Evolutionary conservation across 176 grass and related monocot species (phyloP).

Genomic region (Poa pratensis): DNA sequence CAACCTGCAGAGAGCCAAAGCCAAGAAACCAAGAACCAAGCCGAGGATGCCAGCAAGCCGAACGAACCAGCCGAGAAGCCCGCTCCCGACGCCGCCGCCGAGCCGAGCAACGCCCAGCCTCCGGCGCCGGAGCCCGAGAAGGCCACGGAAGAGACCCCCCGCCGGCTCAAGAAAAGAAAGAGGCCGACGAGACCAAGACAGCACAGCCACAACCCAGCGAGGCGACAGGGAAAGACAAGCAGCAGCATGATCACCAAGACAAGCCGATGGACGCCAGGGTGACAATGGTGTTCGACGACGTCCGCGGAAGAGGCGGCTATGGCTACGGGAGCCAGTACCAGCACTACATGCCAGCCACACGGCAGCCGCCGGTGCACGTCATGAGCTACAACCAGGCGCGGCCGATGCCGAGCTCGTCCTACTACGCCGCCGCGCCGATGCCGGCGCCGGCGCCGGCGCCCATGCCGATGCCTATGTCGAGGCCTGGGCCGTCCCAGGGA

Average conservation of each 20-base stretch:
- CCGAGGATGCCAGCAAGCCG: constrained; percentile 36
- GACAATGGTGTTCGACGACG: constrained; percentile 41
- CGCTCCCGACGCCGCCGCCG: constrained; percentile 17
- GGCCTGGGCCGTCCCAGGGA: constrained; percentile 40
- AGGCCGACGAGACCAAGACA: not conserved
- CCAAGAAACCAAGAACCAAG: constrained; percentile 25
- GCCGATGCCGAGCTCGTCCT: constrained; percentile 54
- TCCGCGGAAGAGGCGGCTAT: not conserved
- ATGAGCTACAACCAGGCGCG: constrained; percentile 66
- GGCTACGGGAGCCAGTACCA: not conserved
- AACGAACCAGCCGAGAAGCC: constrained; percentile 33
- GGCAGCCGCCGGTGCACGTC: constrained; percentile 34
- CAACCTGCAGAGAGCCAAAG: constrained; percentile 39
- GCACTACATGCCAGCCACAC: constrained; percentile 18
- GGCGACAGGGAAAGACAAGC: constrained; percentile 27
- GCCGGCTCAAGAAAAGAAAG: constrained; percentile 28
- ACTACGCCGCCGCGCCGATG: constrained; percentile 52
- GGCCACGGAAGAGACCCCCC: not conserved
- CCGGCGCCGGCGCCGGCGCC: constrained; percentile 7
- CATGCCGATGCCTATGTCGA: constrained; percentile 10
- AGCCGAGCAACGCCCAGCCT: constrained; percentile 27
- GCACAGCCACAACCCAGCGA: constrained; percentile 13
- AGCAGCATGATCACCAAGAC: constrained; percentile 13
- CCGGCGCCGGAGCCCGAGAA: constrained; percentile 22
- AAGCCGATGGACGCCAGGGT: constrained; percentile 49